Percentiles rank a stretch among this genome's conserved stretches.
Conservation (phyloP, 495 filamentous ascomycete species). For the Hypoxylon crocopeplum region DNA sequence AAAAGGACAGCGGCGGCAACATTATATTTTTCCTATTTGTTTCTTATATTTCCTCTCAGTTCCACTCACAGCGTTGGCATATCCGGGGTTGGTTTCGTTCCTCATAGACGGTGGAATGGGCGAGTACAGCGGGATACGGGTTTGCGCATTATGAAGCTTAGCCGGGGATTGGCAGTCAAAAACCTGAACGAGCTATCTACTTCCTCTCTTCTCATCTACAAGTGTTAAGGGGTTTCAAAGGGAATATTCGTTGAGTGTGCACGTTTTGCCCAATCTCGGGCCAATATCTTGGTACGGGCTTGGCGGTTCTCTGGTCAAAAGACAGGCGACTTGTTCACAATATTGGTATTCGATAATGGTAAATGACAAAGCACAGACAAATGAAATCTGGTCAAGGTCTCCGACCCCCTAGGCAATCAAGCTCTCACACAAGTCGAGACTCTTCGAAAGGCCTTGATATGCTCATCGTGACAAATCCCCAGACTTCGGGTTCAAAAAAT, state of each 20-base stretch:
- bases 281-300: constrained; percentile 37
- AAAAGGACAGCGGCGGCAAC: constrained; percentile 6
- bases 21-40: constrained; percentile 6
- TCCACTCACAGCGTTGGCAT: constrained; percentile 29
- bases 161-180: constrained; percentile 27
- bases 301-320: constrained; percentile 36
- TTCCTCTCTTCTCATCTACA: constrained; percentile 36
- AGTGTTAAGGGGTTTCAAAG: constrained; percentile 6
- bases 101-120: constrained; percentile 34
- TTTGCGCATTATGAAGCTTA: constrained; percentile 28
- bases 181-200: constrained; percentile 22
- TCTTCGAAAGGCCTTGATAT: constrained; percentile 3
- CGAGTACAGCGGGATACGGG: constrained; percentile 17
- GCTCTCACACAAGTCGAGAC: not conserved
- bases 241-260: constrained; percentile 20
- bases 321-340: constrained; percentile 29
- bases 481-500: constrained; percentile 28
- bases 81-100: constrained; percentile 23
- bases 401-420: constrained; percentile 11
- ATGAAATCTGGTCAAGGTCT: constrained; percentile 29
- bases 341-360: constrained; percentile 38
- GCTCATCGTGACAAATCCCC: constrained; percentile 23
- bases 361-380: constrained; percentile 32
- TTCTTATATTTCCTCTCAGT: constrained; percentile 21
- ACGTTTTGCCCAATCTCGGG: constrained; percentile 33